Percentiles rank a stretch among this genome's conserved stretches.
phyloP scores from a whole-genome alignment of 805 yeast genomes.

The Ogataea ganodermae region DNA sequence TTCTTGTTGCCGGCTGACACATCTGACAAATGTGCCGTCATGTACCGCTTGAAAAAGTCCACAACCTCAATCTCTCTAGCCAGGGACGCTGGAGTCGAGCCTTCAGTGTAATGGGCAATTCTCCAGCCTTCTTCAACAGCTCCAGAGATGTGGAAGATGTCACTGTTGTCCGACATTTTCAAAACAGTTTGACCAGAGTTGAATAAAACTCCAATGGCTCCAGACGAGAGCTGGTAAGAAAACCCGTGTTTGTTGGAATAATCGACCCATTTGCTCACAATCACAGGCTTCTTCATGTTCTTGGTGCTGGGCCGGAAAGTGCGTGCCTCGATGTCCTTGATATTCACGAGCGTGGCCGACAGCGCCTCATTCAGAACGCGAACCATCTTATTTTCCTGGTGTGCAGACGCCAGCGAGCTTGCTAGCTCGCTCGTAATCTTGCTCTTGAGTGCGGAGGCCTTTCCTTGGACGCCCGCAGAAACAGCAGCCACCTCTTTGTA shows the following conservation, averaged over 20 bases:
- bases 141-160: conserved; percentile 63
- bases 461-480: conserved; percentile 16
- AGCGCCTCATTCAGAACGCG: conserved; percentile 30
- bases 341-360: conserved; percentile 30
- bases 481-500: conserved; percentile 64
- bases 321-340: conserved; percentile 31
- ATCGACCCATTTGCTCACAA: conserved; percentile 96
- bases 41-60: conserved; percentile 85
- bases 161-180: conserved; percentile 62
- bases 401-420: conserved; percentile 19
- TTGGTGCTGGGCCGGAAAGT: conserved; percentile 14
- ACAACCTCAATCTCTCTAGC: conserved; percentile 80
- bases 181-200: conserved; percentile 83
- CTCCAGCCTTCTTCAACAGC: conserved; percentile 55
- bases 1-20: conserved; percentile 63
- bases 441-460: conserved; percentile 24
- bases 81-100: conserved; percentile 47
- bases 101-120: conserved; percentile 47
- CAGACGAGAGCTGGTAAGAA: conserved; percentile 87
- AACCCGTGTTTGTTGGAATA: conserved; percentile 95
- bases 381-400: conserved; percentile 32
- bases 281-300: conserved; percentile 53
- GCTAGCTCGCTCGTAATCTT: conserved; percentile 32
- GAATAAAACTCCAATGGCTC: conserved; percentile 87
- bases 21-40: conserved; percentile 86